Evolutionary conservation across 176 grass and related monocot genomes (phyloP).

Genomic region (Zea mays): Zm-B73-REFERENCE-NAM-5.0 NC_050100.1:215072001-215072500

Average conservation of each 20-base stretch:
- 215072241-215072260: constrained; percentile 47
- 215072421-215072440: constrained; percentile 53
- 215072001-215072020: background rate
- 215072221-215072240: constrained; percentile 63
- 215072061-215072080: background rate
- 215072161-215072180: constrained; percentile 21
- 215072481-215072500: constrained; percentile 63
- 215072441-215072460: constrained; percentile 1
- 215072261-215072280: constrained; percentile 51
- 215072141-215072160: background rate
- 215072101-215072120: background rate
- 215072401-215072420: background rate
- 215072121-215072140: background rate
- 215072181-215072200: constrained; percentile 63
- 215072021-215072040: background rate
- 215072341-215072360: background rate
- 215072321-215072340: constrained; percentile 18
- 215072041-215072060: background rate
- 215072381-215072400: background rate
- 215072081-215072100: background rate
- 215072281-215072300: constrained; percentile 42
- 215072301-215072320: constrained; percentile 53
- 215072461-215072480: constrained; percentile 43
- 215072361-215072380: background rate
- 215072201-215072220: constrained; percentile 57